Evolutionary conservation across 140 eudicot genomes (phyloP).

Genomic region (Flaveria floridana): DNA sequence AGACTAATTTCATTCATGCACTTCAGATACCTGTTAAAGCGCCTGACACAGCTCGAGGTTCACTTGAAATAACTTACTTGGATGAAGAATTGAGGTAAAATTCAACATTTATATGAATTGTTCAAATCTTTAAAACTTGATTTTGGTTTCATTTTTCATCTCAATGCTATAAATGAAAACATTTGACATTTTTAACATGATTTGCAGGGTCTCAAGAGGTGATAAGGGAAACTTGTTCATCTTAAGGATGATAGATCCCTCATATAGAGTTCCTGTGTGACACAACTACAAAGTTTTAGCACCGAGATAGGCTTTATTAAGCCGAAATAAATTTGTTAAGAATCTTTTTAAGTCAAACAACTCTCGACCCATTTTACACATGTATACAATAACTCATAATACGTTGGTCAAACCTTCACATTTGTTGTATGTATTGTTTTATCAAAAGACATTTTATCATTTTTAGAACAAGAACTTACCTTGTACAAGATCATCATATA

Average conservation of each 20-base stretch:
- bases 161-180: neutral
- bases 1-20: neutral
- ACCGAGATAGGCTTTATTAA: neutral
- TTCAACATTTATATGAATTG: neutral
- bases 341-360: neutral
- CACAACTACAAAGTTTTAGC: constrained; percentile 3
- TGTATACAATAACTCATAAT: constrained; percentile 1
- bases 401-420: constrained; percentile 18
- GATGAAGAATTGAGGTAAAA: constrained; percentile 81
- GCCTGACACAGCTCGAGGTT: constrained; percentile 67
- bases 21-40: constrained; percentile 79
- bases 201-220: constrained; percentile 80
- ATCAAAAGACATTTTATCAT: neutral
- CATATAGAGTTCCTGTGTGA: constrained; percentile 54
- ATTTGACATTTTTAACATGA: constrained; percentile 8
- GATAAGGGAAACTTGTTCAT: constrained; percentile 82
- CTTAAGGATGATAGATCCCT: constrained; percentile 71
- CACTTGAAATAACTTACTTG: constrained; percentile 78
- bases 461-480: neutral
- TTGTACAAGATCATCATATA: neutral
- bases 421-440: neutral
- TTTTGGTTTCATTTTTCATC: constrained; percentile 9
- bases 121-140: neutral
- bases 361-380: neutral
- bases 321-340: constrained; percentile 2